phyloP scores from a whole-genome alignment of 306 rosid species.

The Begonia fuchsioides region DNA sequence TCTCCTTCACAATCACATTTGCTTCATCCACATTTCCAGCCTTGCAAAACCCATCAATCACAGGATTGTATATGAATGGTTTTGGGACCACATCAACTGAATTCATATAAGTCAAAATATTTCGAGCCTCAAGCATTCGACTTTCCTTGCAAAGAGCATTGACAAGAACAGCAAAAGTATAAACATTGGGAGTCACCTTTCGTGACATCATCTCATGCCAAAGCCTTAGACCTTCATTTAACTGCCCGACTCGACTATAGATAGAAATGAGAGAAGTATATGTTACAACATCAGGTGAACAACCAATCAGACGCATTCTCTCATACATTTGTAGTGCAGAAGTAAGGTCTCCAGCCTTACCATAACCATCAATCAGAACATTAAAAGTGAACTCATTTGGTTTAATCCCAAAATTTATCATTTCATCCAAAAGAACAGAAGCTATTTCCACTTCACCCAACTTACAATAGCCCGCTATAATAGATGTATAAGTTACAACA shows the following conservation, averaged over 20 bases:
- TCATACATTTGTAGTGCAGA: slow-evolving; percentile 40
- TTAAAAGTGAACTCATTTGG: slow-evolving; percentile 53
- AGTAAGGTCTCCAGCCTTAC: slow-evolving; percentile 46
- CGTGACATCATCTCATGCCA: slow-evolving; percentile 57
- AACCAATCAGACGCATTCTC: slow-evolving; percentile 39
- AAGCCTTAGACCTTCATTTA: slow-evolving; percentile 41
- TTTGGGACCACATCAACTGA: slow-evolving; percentile 27
- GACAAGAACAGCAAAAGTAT: slow-evolving; percentile 64
- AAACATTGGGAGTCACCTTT: slow-evolving; percentile 32
- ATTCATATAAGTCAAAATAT: slow-evolving; percentile 38
- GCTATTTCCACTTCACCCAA: slow-evolving; percentile 52
- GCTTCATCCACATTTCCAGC: slow-evolving; percentile 81
- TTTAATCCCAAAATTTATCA: slow-evolving; percentile 30
- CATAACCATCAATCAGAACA: slow-evolving; percentile 58
- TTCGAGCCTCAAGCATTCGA: slow-evolving; percentile 58
- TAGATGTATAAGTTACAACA: slow-evolving; percentile 53
- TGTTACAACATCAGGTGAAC: slow-evolving; percentile 49
- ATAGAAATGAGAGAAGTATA: slow-evolving; percentile 63
- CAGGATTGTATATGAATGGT: slow-evolving; percentile 65
- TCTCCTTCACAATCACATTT: slow-evolving; percentile 46
- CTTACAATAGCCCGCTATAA: slow-evolving; percentile 66
- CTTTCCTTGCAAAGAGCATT: slow-evolving; percentile 58
- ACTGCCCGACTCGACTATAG: slow-evolving; percentile 46
- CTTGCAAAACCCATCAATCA: slow-evolving; percentile 75
- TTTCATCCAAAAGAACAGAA: slow-evolving; percentile 38